Conservation (phyloP, 805 yeast species). For the Kuraishia ogatae region DNA sequence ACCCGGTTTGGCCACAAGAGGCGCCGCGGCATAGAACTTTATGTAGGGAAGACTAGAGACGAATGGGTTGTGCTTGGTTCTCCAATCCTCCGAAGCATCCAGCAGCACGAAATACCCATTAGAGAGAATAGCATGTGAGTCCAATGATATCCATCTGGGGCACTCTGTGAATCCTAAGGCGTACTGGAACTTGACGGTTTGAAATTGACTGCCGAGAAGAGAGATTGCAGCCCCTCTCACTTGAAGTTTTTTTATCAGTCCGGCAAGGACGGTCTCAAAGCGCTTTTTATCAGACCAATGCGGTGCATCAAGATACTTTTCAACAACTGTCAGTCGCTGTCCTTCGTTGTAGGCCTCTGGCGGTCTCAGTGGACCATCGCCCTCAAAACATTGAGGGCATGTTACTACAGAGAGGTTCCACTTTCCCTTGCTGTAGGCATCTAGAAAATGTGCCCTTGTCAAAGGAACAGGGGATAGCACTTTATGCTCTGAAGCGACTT, state of each 20-base stretch:
- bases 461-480: constrained; percentile 21
- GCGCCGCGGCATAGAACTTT: constrained; percentile 59
- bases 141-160: constrained; percentile 51
- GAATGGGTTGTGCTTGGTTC: constrained; percentile 53
- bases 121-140: constrained; percentile 61
- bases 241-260: constrained; percentile 31
- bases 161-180: constrained; percentile 40
- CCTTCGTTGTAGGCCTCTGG: constrained; percentile 51
- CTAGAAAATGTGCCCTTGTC: constrained; percentile 46
- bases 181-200: constrained; percentile 39
- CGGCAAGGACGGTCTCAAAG: constrained; percentile 29
- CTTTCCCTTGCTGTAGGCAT: constrained; percentile 45
- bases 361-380: constrained; percentile 42
- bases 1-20: constrained; percentile 32
- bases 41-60: constrained; percentile 55
- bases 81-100: constrained; percentile 66
- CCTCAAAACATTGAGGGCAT: constrained; percentile 45
- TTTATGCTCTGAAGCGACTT: background rate
- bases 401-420: constrained; percentile 47
- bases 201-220: constrained; percentile 39
- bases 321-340: constrained; percentile 34
- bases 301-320: constrained; percentile 24
- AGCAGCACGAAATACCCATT: constrained; percentile 41
- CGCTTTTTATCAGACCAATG: constrained; percentile 40
- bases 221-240: constrained; percentile 52